Conservation (phyloP, 306 rosid genomes). For the Vicia villosa region DNA sequence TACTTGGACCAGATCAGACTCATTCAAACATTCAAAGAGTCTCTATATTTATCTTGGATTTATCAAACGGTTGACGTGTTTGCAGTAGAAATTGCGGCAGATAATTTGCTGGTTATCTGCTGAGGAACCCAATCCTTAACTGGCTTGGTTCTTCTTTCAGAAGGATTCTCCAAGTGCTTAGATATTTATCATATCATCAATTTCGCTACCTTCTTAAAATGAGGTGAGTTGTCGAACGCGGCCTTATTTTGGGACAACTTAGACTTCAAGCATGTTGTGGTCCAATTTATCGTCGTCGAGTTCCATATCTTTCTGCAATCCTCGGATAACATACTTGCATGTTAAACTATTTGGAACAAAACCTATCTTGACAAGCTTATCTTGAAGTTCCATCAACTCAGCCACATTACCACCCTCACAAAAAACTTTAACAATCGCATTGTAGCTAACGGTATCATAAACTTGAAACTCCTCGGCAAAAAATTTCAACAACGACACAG, state of each 20-base stretch:
- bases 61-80: too few relatives aligned
- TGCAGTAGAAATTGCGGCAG: too few relatives aligned
- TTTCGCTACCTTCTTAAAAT: slow-evolving; percentile 66
- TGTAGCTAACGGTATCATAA: slow-evolving; percentile 75
- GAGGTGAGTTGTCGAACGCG: not conserved
- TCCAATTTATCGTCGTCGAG: slow-evolving; percentile 28
- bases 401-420: slow-evolving; percentile 58
- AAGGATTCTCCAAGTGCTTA: not conserved
- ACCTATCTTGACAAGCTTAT: slow-evolving; percentile 66
- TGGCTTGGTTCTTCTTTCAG: not conserved
- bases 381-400: slow-evolving; percentile 73
- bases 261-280: slow-evolving; percentile 16
- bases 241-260: not conserved
- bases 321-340: slow-evolving; percentile 60
- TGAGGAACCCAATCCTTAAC: too few relatives aligned
- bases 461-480: slow-evolving; percentile 63
- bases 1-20: too few relatives aligned
- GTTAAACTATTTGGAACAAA: slow-evolving; percentile 73
- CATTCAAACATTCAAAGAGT: too few relatives aligned
- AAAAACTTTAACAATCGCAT: slow-evolving; percentile 53
- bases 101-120: too few relatives aligned
- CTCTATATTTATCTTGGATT: too few relatives aligned
- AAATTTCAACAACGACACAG: slow-evolving; percentile 60
- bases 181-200: slow-evolving; percentile 53
- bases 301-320: slow-evolving; percentile 57